phyloP scores from a whole-genome alignment of 306 rosid species.

The Trifolium repens region DNA sequence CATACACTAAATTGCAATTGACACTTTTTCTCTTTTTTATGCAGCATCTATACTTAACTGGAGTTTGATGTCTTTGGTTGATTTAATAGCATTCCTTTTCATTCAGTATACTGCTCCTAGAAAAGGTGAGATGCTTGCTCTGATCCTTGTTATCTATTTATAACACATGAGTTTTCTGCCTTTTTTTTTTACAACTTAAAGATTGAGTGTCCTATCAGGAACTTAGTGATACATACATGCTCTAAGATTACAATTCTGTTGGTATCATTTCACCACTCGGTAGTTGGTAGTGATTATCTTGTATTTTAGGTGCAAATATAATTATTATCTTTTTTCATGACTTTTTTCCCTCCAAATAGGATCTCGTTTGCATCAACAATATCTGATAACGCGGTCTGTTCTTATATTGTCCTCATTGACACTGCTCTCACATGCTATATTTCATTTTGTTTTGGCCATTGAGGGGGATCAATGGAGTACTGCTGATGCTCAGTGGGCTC shows the following conservation, averaged over 20 bases:
- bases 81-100: constrained; percentile 50
- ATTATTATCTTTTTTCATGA: constrained; percentile 23
- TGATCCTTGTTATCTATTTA: constrained; percentile 8
- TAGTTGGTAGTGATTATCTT: constrained; percentile 6
- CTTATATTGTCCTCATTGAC: constrained; percentile 66
- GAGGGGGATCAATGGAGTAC: constrained; percentile 62
- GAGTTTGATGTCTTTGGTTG: constrained; percentile 54
- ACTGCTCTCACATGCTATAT: constrained; percentile 69
- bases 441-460: constrained; percentile 63
- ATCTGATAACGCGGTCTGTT: constrained; percentile 69
- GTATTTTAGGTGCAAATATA: constrained; percentile 25
- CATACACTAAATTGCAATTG: constrained; percentile 5
- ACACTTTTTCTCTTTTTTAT: constrained; percentile 28
- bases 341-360: constrained; percentile 50
- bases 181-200: neutral
- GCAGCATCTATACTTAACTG: constrained; percentile 55
- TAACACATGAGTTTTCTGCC: constrained; percentile 15
- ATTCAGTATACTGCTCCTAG: constrained; percentile 49
- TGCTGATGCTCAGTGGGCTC: constrained; percentile 74
- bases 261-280: constrained; percentile 22
- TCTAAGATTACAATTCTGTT: constrained; percentile 10
- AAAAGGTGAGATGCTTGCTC: constrained; percentile 50
- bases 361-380: constrained; percentile 55
- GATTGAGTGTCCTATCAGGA: constrained; percentile 16
- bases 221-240: neutral